phyloP scores from a whole-genome alignment of 2,329 filamentous ascomycete genomes.

The Sphaerostilbella broomeana region DNA sequence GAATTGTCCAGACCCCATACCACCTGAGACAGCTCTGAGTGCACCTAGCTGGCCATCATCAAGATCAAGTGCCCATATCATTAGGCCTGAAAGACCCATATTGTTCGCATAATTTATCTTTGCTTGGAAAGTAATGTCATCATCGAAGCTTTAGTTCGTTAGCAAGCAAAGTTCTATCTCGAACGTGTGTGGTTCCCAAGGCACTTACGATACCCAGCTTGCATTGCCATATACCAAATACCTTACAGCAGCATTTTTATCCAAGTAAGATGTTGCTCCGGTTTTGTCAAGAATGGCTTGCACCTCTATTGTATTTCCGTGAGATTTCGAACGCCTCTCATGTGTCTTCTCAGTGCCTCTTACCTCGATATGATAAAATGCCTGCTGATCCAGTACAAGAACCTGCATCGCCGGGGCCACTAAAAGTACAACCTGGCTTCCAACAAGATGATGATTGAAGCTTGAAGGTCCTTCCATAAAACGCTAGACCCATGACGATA shows the following conservation, averaged over 20 bases:
- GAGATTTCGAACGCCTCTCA: background rate
- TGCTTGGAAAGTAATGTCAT: background rate
- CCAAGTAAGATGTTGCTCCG: background rate
- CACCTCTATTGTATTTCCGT: background rate
- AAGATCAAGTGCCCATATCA: conserved; percentile 8
- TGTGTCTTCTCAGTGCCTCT: background rate
- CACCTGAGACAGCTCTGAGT: background rate
- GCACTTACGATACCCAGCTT: conserved; percentile 4
- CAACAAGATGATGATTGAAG: conserved; percentile 25
- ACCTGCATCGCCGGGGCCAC: conserved; percentile 21
- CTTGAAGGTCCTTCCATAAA: conserved; percentile 28
- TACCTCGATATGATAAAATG: conserved; percentile 20
- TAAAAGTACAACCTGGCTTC: conserved; percentile 21
- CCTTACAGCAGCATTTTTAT: conserved; percentile 3
- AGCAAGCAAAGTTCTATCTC: background rate
- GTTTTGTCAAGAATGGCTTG: background rate
- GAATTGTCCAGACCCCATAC: no score
- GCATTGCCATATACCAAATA: conserved; percentile 3
- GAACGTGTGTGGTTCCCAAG: background rate
- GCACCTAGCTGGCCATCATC: background rate
- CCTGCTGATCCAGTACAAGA: conserved; percentile 24
- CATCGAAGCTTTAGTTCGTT: background rate
- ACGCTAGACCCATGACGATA: conserved; percentile 25
- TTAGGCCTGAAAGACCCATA: background rate
- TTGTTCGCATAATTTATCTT: conserved; percentile 4